Evolutionary conservation across 805 yeast species (phyloP), one percentile per base, ranked within the genome.

Genomic region (Candida stauntonica): DNA sequence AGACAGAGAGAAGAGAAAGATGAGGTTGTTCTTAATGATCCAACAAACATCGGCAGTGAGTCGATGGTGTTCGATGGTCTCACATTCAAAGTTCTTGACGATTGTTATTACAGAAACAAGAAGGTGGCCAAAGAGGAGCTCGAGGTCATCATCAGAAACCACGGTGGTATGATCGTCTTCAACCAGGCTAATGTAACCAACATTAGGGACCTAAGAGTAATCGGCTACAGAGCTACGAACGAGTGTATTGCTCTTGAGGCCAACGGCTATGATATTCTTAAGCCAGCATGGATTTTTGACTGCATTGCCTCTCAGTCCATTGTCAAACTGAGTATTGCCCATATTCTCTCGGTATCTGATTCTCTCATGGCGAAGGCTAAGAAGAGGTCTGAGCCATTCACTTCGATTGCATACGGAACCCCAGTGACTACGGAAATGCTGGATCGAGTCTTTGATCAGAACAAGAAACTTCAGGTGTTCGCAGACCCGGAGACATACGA

Each of bases 261-360:
- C n/a, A 41, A 57, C 14, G 83, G 83, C 0, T 74, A 70, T 48
- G 85, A 81, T 50, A 65, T 91, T 0, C 54, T 87, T 7, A 68
- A 61, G 36, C 87, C 94, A 1, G 56, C 62, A 21, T 91, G 96
- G 95, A 55, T 86, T 5, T 64, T 77, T 31, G 89, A 85, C 47
- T 78, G 93, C 48, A 61, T 85, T 3, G 51, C 57, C 14, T 55
- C 63, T 12, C 50, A 57, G 2, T 36, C 49, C 3, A 32, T 77
- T 2, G 57, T 86, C 0, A 70, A 68, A 2, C 47, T 83, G 6
- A 95, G 85, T 47, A 83, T 86, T 1, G 52, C 57, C 16, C 81
- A 86, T 50, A 64, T 81, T 27, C 70, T 73, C 18, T 50, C 48
- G 35, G 75, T 71, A 2, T 64, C 67, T 5, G 55, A 63, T 3